Evolutionary conservation across 2,329 filamentous ascomycete genomes (phyloP), one percentile per base, ranked within the genome.

Genomic region (Aspergillus ibericus): DNA sequence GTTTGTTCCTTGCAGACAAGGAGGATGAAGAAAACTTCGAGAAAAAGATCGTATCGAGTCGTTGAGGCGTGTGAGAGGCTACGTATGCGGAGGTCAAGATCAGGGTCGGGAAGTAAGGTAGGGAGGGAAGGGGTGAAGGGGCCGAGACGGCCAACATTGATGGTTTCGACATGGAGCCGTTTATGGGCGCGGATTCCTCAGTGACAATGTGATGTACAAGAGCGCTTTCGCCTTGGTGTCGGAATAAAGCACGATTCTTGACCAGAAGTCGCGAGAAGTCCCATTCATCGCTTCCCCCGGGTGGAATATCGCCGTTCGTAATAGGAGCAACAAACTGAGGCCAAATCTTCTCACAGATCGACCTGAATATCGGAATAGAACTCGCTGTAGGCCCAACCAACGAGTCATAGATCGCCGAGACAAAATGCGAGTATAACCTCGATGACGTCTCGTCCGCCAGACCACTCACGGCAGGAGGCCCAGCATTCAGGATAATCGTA

Each of bases 211-310:
- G 74, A 66, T 79, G 74, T 22, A 78, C 72, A 20, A 82, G 70
- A 25, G 76, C 71, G 5, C 70, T 69, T 66, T 81, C 80, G 34
- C 77, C 78, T 58, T 79, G 76, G 15, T 75, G 70, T 48, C 79
- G 76, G 66, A 81, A 80, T 38, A 82, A 66, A 7, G 70, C 64
- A 54, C 79, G 71, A 60, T 80, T 80, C 49, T 71, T 75, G n/a
- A 81, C 87, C 56, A 98, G 83, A 7, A 99, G 80, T 62, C 90
- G 88, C 13, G 90, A 88, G 75, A 97, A 97, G 69, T 97, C 92
- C 66, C 89, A 88, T 9, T 89, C 86, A 1, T 89, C 8, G 36
- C 60, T 68, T 25, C 65, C 63, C 5, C 75, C 75, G 4, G 74
- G 76, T 1, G 77, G 72, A 0, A 62, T 56, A 59, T 89, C 88